A percentile compares a stretch with the other conserved stretches of the same genome.
Evolutionary conservation across 176 grass and related monocot species (phyloP).

Genomic region (Saccharum officinarum): DNA sequence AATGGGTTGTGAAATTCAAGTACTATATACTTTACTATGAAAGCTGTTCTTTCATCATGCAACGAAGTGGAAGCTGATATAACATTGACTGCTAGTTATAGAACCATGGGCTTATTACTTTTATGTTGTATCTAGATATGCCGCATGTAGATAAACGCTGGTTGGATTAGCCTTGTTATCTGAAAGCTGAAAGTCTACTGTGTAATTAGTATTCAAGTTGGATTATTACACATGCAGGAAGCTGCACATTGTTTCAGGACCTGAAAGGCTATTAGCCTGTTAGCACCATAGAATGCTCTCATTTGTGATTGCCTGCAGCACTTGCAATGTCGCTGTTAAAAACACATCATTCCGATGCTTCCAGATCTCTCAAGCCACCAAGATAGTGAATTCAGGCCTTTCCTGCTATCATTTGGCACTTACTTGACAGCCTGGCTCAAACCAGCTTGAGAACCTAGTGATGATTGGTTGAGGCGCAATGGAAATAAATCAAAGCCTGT

Average conservation of each 20-base stretch:
- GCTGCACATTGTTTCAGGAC: too few relatives aligned
- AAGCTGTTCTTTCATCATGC: not conserved
- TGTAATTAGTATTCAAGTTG: not conserved
- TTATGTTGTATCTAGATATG: not conserved
- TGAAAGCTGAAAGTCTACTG: not conserved
- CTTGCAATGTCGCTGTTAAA: not conserved
- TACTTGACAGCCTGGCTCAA: not conserved
- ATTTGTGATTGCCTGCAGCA: too few relatives aligned
- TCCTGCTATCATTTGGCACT: not conserved
- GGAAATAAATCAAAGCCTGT: not conserved
- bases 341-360: not conserved
- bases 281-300: not conserved
- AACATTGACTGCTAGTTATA: not conserved
- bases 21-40: not conserved
- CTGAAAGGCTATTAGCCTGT: not conserved
- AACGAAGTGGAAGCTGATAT: not conserved
- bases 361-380: not conserved
- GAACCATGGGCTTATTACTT: not conserved
- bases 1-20: not conserved
- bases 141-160: not conserved
- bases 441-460: not conserved
- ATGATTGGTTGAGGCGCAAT: not conserved
- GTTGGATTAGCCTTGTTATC: not conserved
- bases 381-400: not conserved
- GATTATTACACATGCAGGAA: too few relatives aligned